Evolutionary conservation across 371 early-diverging fungal genomes (phyloP).

Genomic region (Coemansia sp.): DNA sequence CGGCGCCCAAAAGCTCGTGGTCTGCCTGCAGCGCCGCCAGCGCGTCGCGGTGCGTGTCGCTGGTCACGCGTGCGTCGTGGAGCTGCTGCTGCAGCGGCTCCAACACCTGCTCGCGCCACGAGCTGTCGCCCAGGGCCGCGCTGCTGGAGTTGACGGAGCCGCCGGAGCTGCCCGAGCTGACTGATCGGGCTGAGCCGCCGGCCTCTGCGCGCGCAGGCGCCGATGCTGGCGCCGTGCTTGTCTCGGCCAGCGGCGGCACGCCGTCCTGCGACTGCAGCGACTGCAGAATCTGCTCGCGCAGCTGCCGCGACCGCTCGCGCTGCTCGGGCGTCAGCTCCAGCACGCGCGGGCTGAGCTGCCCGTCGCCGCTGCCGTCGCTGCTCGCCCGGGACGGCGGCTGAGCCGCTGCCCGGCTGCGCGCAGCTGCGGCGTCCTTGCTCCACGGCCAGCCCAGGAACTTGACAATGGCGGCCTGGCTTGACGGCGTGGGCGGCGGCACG

Average conservation of each 20-base stretch:
- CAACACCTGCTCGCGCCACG: slow-evolving; percentile 43
- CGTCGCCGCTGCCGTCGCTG: neutral
- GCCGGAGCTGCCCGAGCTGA: neutral
- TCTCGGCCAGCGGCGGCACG: slow-evolving; percentile 7
- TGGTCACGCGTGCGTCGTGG: slow-evolving; percentile 49
- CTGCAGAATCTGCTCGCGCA: slow-evolving; percentile 38
- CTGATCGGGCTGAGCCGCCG: neutral
- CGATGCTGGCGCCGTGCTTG: no score
- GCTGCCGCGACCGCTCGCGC: slow-evolving; percentile 20
- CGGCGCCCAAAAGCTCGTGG: slow-evolving; percentile 28
- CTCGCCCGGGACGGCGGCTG: neutral
- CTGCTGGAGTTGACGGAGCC: neutral
- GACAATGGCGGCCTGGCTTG: slow-evolving; percentile 41
- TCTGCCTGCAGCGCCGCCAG: slow-evolving; percentile 43
- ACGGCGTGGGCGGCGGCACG: slow-evolving; percentile 1
- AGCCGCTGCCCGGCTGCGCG: neutral
- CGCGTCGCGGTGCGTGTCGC: slow-evolving; percentile 48
- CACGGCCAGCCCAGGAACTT: slow-evolving; percentile 49
- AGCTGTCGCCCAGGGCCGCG: slow-evolving; percentile 16
- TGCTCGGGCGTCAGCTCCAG: slow-evolving; percentile 32
- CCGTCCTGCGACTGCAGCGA: slow-evolving; percentile 30
- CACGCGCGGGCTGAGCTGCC: slow-evolving; percentile 2
- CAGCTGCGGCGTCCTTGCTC: slow-evolving; percentile 6
- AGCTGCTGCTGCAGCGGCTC: slow-evolving; percentile 48
- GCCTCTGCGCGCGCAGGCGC: neutral